phyloP scores from a whole-genome alignment of 768 basidiomycete species.

The Russula griseocarnosa region DNA sequence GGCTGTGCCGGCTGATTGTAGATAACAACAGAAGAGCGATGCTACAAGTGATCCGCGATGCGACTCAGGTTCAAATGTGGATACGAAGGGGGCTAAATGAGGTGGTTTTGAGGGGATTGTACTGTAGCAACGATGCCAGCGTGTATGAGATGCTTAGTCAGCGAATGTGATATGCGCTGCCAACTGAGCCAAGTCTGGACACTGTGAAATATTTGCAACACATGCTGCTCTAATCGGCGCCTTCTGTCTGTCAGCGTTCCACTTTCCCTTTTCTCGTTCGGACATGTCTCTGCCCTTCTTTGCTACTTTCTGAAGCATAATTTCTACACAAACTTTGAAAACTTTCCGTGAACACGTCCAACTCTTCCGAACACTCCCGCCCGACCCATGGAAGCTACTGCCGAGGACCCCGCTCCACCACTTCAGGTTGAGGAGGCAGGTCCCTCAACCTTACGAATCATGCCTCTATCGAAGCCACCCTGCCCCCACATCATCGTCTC shows the following conservation, averaged over 20 bases:
- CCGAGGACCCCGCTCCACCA: constrained; percentile 10
- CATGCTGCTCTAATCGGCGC: not conserved
- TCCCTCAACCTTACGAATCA: constrained; percentile 18
- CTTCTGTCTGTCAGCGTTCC: not conserved
- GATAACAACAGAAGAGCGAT: not conserved
- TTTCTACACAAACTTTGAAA: not conserved
- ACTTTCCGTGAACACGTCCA: constrained; percentile 1
- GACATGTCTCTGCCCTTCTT: constrained; percentile 14
- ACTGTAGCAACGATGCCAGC: not conserved
- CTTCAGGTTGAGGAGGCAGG: constrained; percentile 23
- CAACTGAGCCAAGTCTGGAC: not conserved
- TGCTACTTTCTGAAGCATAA: not conserved
- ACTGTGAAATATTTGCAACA: constrained; percentile 4
- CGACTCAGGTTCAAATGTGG: not conserved
- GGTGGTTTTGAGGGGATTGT: not conserved
- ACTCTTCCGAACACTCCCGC: constrained; percentile 15
- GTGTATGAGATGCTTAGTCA: constrained; percentile 13
- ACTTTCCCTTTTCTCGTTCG: constrained; percentile 11
- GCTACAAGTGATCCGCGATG: not conserved
- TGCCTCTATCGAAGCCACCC: constrained; percentile 11
- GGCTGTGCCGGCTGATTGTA: not conserved
- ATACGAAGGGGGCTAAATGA: not conserved
- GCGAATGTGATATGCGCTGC: not conserved
- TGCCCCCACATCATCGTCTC: not conserved
- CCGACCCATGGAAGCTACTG: constrained; percentile 17